Base-by-base conservation (phyloP, 2,329 filamentous ascomycete species). In the Emmonsiellopsis sp. region DNA sequence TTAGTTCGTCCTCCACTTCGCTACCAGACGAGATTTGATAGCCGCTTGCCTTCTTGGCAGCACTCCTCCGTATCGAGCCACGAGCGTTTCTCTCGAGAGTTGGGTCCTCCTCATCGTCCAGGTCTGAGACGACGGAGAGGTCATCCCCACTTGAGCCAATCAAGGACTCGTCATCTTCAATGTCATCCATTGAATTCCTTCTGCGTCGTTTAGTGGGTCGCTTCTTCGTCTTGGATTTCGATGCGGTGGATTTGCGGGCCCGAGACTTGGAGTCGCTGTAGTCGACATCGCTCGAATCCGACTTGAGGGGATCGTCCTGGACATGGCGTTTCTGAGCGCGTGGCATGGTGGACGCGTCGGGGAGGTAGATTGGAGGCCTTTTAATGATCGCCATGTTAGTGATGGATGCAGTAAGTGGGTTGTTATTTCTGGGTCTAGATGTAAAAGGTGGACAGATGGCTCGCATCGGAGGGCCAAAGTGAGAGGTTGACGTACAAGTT, bases 11-110 rank as follows among this genome's bases (percentile, higher is more conserved):
- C 32, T 67, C 63, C 1, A 66, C 70, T 45, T 69, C 69, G 59
- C 71, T 67, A 51, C 73, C 69, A 52, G 67, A 67, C 41, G 76
- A 73, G 30, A 83, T 80, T 58, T 81, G 75, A 72, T 84, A 84
- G 34, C 73, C 74, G 44, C 77, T 73, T 26, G 68, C 66, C 59
- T 80, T 78, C 62, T 78, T 78, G 9, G 78, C 76, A n/a, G 75
- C 78, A 55, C 73, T 73, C 57, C 82, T 76, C 58, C 78, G 75
- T 44, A 76, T 74, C 47, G 79, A 72, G 37, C 82, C 82, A 49
- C 79, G 78, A 15, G 79, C 77, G 60, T 82, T 83, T 54, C 76
- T 72, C 61, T 80, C 68, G 2, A 56, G 32, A 52, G 65, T 66
- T 7, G 61, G 56, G 34, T 72, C 70, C 2, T 73, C 70, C 47